These are phyloP conservation scores for Yamadazyma atlantica DNA, from an alignment of 1,139 yeast species.

Conservation along the genomic window DNA sequence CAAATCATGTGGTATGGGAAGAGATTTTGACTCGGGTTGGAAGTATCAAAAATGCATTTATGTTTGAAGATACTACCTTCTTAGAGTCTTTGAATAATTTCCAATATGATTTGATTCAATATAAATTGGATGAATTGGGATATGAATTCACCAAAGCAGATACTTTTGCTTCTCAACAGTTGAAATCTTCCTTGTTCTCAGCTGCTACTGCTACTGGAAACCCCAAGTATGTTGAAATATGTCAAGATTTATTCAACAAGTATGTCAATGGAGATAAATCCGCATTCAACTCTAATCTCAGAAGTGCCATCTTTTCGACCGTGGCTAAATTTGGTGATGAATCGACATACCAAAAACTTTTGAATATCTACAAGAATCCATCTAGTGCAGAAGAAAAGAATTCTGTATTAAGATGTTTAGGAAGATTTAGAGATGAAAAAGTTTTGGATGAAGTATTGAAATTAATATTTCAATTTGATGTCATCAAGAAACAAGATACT, in stretches of 20 bases:
- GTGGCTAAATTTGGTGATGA: slow-evolving; percentile 70
- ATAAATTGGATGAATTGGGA: slow-evolving; percentile 62
- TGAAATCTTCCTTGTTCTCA: slow-evolving; percentile 71
- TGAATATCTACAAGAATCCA: slow-evolving; percentile 64
- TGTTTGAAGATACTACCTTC: slow-evolving; percentile 61
- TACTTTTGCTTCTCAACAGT: slow-evolving; percentile 69
- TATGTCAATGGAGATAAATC: slow-evolving; percentile 64
- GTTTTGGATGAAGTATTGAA: slow-evolving; percentile 61
- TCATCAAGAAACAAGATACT: slow-evolving; percentile 78
- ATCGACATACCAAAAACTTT: slow-evolving; percentile 62
- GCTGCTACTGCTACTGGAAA: slow-evolving; percentile 67
- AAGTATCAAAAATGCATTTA: slow-evolving; percentile 63
- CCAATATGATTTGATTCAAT: slow-evolving; percentile 57
- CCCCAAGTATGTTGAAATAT: slow-evolving; percentile 50
- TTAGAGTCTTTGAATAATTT: slow-evolving; percentile 59
- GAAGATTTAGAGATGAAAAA: slow-evolving; percentile 60
- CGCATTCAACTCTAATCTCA: slow-evolving; percentile 81
- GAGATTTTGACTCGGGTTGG: slow-evolving; percentile 59
- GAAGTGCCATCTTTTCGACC: slow-evolving; percentile 64
- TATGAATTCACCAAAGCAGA: slow-evolving; percentile 66
- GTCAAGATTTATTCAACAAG: slow-evolving; percentile 56
- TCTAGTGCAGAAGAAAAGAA: slow-evolving; percentile 71
- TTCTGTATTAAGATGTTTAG: slow-evolving; percentile 73
- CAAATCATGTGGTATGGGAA: slow-evolving; percentile 77
- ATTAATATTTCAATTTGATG: slow-evolving; percentile 63